phyloP scores from a whole-genome alignment of 805 yeast species.

The Saturnispora hagleri region DNA sequence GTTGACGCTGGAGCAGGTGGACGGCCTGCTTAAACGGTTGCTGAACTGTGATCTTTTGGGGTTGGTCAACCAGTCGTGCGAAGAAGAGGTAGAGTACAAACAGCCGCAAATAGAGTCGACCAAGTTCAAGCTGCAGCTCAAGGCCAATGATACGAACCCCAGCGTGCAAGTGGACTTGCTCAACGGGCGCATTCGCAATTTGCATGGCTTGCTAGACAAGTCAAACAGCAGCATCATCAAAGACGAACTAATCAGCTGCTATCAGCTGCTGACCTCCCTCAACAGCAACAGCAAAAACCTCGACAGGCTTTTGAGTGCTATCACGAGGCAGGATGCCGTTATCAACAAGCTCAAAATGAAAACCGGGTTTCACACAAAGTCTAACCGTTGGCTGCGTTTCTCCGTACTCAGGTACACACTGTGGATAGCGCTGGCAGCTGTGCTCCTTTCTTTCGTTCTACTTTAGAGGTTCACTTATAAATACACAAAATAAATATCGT shows the following conservation, averaged over 20 bases:
- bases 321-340: constrained; percentile 15
- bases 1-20: not conserved
- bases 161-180: not conserved
- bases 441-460: not conserved
- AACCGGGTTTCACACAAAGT: not conserved
- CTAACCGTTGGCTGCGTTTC: not conserved
- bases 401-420: not conserved
- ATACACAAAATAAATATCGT: not conserved
- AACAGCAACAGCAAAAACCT: not conserved
- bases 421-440: not conserved
- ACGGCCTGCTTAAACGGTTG: not conserved
- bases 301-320: constrained; percentile 4
- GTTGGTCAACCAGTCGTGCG: not conserved
- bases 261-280: not conserved
- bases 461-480: not conserved
- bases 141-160: not conserved
- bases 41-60: not conserved
- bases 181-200: not conserved
- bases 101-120: constrained; percentile 1
- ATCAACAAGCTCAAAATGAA: constrained; percentile 11
- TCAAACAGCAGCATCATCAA: not conserved
- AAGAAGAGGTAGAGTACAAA: not conserved
- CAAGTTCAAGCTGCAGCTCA: not conserved
- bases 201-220: not conserved
- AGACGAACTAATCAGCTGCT: constrained; percentile 4